Base-by-base conservation (phyloP, 2,329 filamentous ascomycete genomes). In the Trichoderma atrobrunneum region DNA sequence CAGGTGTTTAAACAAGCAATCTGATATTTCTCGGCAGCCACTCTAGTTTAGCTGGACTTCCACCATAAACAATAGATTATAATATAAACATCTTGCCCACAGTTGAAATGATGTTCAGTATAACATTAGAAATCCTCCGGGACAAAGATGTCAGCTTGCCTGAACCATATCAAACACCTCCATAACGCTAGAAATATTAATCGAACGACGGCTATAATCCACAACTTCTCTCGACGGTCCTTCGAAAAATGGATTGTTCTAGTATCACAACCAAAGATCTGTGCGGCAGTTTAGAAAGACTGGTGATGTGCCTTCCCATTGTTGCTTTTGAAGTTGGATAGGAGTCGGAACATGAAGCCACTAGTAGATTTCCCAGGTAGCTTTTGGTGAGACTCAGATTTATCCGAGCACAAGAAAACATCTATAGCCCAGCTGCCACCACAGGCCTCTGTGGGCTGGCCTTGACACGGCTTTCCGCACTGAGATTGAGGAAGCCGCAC, bases 351-450 rank as follows among this genome's bases (percentile, higher is more conserved):
- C 66, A 70, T 43, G 51, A 63, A 59, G 21, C 71, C 60, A 24
- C n/a, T 39, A 2, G n/a, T 24, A n/a, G 39, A 18, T 7, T 36
- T 54, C 3, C 11, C 57, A 28, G 36, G n/a, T 6, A 10, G 11
- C 7, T 36, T 8, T 39, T 21, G 36, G 28, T 16, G 18, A 30
- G 43, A 26, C 16, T 60, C 32, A 5, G 32, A 34, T 26, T 63
- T 30, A 5, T 72, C 60, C 24, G 72, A 30, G 39, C 71, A 72
- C 24, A 63, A 61, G 26, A 74, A 77, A 7, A 79, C 74, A 7
- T 75, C 75, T 7, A 79, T 66, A 5, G 76, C 74, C 78, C 78
- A 79, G n/a, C 60, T 73, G 16, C 78, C 78, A 16, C 78, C 78
- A 16, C 69, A 71, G 14, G 74, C 70, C 16, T 60, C 71, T 5